Evolutionary conservation across 768 basidiomycete genomes (phyloP), one percentile per base, ranked within the genome.

Genomic region (Terana coerulea): DNA sequence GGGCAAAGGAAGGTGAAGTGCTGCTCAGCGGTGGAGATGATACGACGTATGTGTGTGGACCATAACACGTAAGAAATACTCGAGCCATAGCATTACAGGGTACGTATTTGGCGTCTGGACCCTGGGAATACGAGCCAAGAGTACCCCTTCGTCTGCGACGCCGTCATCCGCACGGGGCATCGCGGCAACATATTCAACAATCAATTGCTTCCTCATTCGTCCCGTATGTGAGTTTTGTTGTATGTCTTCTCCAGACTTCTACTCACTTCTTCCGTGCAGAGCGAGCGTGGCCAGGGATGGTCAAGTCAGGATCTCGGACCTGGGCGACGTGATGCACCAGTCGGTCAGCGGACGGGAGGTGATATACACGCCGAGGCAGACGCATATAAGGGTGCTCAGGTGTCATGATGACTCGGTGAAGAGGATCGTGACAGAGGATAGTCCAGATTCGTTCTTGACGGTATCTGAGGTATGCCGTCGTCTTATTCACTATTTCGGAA

Each of bases 101-200:
- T 94, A 22, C 81, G 89, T 61, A 73, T 95, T 53, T 95, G 92
- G 92, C 71, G 77, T 36, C 77, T 89, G 62, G 80, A 87, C 60
- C 56, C 70, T 14, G 63, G 67, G 26, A 67, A 76, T 58, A 56
- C 62, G 17, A 59, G 53, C 24, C 64, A 74, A 26, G 79, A 79
- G 35, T 88, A 84, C 70, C 84, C 79, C 24, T 91, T 82, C 66
- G 67, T 69, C 35, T 90, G 79, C 61, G 73, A 79, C 50, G 74
- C 81, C 7, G 77, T 86, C n/a, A 83, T 94, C 44, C 66, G 75
- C 12, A 93, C 92, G 0, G 90, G 89, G 3, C 92, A 95, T 65
- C 76, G 70, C 40, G 81, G 77, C 11, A 95, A 95, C 61, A 90
- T 95, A 40, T 95, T 95, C 72, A 88, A 84, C 57, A 82, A 79